Conservation (phyloP, 805 yeast species). For the Isabelozyma gotoi region DNA sequence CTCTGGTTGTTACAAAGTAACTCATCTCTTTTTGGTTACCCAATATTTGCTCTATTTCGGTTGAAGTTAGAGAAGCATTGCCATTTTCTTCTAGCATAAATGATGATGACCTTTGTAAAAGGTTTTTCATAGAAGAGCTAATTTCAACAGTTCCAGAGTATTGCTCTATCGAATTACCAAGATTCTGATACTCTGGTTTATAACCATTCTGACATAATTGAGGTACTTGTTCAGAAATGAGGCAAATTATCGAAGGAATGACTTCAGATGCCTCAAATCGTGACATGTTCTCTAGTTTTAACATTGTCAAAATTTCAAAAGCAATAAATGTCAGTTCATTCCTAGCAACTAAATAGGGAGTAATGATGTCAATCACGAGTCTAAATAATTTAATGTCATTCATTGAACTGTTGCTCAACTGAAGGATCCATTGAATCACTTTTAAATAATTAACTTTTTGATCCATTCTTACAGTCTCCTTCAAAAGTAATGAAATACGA, state of each 20-base stretch:
- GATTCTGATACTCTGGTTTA: neutral
- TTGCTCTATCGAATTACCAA: neutral
- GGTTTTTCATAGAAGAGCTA: neutral
- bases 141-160: neutral
- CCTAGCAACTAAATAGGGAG: conserved; percentile 4
- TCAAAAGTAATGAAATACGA: conserved; percentile 25
- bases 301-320: neutral
- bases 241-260: neutral
- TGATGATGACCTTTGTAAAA: neutral
- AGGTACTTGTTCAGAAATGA: neutral
- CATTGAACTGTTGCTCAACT: conserved; percentile 19
- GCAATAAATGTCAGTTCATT: neutral
- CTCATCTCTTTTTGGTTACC: neutral
- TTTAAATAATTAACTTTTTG: conserved; percentile 27
- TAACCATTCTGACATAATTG: neutral
- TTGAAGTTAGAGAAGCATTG: neutral
- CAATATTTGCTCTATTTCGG: neutral
- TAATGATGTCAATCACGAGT: conserved; percentile 18
- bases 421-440: conserved; percentile 35
- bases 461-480: conserved; percentile 14
- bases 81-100: neutral
- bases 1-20: neutral
- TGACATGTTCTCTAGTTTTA: neutral
- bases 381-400: conserved; percentile 14
- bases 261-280: neutral